A percentile compares a stretch with the other conserved stretches of the same genome.
Conservation (phyloP, 1,284 basidiomycete species). For the Ustilago bromivora region DNA sequence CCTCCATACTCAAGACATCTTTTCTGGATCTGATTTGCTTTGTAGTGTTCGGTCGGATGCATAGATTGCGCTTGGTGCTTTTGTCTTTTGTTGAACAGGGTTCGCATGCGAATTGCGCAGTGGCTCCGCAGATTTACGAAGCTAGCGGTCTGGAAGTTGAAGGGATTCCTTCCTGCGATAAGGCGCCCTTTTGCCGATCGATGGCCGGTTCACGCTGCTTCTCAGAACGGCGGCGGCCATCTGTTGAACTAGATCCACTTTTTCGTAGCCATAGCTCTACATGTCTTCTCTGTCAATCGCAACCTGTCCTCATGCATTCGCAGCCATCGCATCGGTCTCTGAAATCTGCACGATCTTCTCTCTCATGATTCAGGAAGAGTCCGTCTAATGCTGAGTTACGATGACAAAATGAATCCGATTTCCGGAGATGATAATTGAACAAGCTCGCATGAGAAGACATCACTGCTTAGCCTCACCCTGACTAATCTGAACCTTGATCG, state of each 20-base stretch:
- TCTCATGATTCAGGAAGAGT: conserved; percentile 2
- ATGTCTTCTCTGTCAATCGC: background rate
- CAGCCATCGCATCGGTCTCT: background rate
- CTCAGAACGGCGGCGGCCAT: conserved; percentile 15
- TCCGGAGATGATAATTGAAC: background rate
- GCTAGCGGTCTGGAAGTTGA: background rate
- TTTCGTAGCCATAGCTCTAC: background rate
- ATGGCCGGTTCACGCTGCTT: conserved; percentile 5
- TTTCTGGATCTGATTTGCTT: background rate
- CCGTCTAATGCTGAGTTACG: conserved; percentile 16
- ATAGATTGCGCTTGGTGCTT: conserved; percentile 2
- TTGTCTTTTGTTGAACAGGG: background rate
- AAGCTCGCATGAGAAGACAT: background rate
- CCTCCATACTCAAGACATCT: conserved; percentile 10
- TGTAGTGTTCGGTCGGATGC: conserved; percentile 18
- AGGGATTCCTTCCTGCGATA: background rate
- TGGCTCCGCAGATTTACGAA: background rate
- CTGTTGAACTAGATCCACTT: conserved; percentile 3
- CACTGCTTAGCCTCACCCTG: conserved; percentile 59
- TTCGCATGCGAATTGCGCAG: conserved; percentile 8
- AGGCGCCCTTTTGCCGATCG: background rate
- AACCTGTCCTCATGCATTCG: background rate
- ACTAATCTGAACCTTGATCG: conserved; percentile 72
- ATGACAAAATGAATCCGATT: background rate
- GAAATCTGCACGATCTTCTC: background rate